These are phyloP conservation scores for Penicillium sumatraense DNA, from an alignment of 2,329 filamentous ascomycete species.

Conservation along the genomic window DNA sequence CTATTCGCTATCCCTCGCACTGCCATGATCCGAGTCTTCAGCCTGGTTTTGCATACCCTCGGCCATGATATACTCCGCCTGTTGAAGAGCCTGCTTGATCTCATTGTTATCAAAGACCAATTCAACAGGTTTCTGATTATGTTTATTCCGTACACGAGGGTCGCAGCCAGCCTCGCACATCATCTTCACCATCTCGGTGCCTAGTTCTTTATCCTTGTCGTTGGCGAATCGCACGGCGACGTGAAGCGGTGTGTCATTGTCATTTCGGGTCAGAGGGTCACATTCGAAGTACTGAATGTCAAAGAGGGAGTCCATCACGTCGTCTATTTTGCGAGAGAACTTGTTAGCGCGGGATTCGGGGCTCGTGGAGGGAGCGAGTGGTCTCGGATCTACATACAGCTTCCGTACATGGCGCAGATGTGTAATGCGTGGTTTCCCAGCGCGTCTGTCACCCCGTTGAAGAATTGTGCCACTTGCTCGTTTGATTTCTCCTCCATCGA, in stretches of 20 bases:
- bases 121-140: constrained; percentile 51
- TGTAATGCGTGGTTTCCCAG: constrained; percentile 90
- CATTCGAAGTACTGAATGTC: constrained; percentile 55
- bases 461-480: constrained; percentile 71
- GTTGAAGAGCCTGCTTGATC: constrained; percentile 46
- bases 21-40: constrained; percentile 42
- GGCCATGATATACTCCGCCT: constrained; percentile 53
- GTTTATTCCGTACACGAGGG: constrained; percentile 53
- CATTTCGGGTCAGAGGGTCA: constrained; percentile 51
- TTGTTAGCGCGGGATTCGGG: not conserved
- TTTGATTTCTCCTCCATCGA: constrained; percentile 61
- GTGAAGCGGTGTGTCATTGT: constrained; percentile 53
- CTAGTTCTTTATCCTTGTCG: constrained; percentile 49
- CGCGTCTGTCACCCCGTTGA: constrained; percentile 84
- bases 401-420: constrained; percentile 81
- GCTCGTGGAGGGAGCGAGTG: not conserved
- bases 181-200: constrained; percentile 53
- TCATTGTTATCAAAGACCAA: constrained; percentile 50
- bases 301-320: constrained; percentile 52
- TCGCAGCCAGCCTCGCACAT: constrained; percentile 55
- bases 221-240: constrained; percentile 51
- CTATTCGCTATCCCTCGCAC: constrained; percentile 49
- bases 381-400: constrained; percentile 68
- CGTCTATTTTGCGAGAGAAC: constrained; percentile 40
- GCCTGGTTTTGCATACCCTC: constrained; percentile 47